These are phyloP conservation scores for Wickerhamomyces ciferrii DNA, from an alignment of 805 yeast species.

Conservation along the genomic window DNA sequence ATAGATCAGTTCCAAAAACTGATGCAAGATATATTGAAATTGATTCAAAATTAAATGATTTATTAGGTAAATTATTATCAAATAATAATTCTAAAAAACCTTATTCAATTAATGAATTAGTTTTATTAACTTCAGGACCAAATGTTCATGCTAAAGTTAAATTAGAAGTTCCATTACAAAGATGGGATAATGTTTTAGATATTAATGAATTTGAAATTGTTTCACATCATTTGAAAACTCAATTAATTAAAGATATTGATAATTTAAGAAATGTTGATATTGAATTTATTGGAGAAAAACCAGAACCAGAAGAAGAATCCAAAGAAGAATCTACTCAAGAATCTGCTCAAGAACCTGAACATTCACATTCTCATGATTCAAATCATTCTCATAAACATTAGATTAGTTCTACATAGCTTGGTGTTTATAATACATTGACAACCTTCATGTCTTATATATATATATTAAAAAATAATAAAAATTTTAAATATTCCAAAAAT, in stretches of 20 bases:
- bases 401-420: neutral
- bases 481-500: neutral
- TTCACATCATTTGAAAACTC: conserved; percentile 27
- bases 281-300: conserved; percentile 31
- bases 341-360: conserved; percentile 7
- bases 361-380: conserved; percentile 20
- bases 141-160: conserved; percentile 33
- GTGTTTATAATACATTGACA: too few species aligned
- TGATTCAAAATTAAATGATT: conserved; percentile 32
- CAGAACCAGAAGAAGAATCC: conserved; percentile 16
- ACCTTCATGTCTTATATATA: too few species aligned
- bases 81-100: conserved; percentile 35
- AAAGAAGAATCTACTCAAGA: conserved; percentile 16
- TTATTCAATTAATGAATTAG: conserved; percentile 33
- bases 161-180: conserved; percentile 36
- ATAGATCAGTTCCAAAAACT: conserved; percentile 51
- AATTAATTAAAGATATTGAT: conserved; percentile 32
- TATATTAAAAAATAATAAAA: too few species aligned
- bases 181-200: conserved; percentile 38
- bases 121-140: conserved; percentile 55
- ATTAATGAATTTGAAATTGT: conserved; percentile 38
- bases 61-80: conserved; percentile 28
- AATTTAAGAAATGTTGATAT: conserved; percentile 38
- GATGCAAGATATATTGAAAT: conserved; percentile 45
- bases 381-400: conserved; percentile 21